These are phyloP conservation scores for Andrographis paniculata DNA, from an alignment of 305 asterid species.

Conservation along the genomic window DNA sequence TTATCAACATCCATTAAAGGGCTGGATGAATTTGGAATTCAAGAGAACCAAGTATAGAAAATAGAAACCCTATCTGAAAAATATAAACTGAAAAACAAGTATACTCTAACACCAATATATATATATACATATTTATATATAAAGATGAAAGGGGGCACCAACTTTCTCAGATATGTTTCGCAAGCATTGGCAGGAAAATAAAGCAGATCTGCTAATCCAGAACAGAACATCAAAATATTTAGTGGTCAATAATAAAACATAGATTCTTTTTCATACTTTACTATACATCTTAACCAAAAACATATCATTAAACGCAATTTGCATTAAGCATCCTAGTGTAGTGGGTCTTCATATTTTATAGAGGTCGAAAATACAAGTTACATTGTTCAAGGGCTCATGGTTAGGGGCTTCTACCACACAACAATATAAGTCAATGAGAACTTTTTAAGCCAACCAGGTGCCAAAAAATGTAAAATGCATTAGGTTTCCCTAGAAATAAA, in stretches of 20 bases:
- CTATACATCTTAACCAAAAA: conserved; percentile 7
- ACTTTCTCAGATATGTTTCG: too few species aligned
- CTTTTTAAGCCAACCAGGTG: conserved; percentile 3
- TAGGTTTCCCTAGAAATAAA: not conserved
- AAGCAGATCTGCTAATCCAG: too few species aligned
- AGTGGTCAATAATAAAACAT: conserved; percentile 6
- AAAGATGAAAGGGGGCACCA: too few species aligned
- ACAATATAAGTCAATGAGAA: conserved; percentile 2
- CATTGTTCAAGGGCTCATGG: not conserved
- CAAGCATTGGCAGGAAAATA: too few species aligned
- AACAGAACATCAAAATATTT: conserved; percentile 5
- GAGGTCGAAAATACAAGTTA: conserved; percentile 14
- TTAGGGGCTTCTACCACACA: conserved; percentile 9
- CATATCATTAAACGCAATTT: conserved; percentile 3
- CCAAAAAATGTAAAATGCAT: conserved; percentile 8
- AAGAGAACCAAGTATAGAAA: conserved; percentile 3
- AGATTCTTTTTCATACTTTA: not conserved
- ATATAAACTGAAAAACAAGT: too few species aligned
- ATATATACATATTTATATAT: too few species aligned
- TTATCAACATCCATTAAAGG: not conserved
- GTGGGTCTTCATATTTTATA: conserved; percentile 2
- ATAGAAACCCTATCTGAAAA: not conserved
- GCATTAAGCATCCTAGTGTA: conserved; percentile 10
- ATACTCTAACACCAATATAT: too few species aligned
- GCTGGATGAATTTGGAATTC: not conserved